Conservation (phyloP, 371 early-diverging fungal species). For the Gilbertella persicaria region DNA sequence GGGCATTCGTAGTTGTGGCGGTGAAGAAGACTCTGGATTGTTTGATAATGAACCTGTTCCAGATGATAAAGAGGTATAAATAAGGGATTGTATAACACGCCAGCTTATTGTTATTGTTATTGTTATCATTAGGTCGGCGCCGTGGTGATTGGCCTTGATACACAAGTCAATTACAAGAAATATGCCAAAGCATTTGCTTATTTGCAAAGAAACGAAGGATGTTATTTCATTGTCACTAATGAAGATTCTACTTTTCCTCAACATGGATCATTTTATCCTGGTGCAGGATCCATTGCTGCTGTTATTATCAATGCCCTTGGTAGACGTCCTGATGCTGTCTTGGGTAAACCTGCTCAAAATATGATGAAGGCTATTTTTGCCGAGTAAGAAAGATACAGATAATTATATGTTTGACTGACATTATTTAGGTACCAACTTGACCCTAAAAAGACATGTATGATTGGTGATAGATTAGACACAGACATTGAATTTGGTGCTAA, state of each 20-base stretch:
- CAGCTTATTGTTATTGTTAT: neutral
- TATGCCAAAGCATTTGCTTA: constrained; percentile 89
- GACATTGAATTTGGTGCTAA: constrained; percentile 93
- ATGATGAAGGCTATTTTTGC: constrained; percentile 91
- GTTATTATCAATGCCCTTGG: constrained; percentile 74
- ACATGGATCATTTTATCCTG: constrained; percentile 74
- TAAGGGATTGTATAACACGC: neutral
- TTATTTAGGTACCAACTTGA: constrained; percentile 71
- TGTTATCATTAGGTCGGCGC: constrained; percentile 68
- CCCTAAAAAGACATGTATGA: constrained; percentile 86
- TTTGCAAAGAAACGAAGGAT: constrained; percentile 67
- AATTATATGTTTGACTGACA: neutral
- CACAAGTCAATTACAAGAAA: constrained; percentile 87
- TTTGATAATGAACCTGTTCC: constrained; percentile 38
- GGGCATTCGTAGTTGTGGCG: constrained; percentile 67
- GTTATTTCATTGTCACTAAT: constrained; percentile 93
- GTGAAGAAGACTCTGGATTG: constrained; percentile 42
- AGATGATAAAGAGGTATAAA: constrained; percentile 47
- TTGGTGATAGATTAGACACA: constrained; percentile 95
- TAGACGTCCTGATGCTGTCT: constrained; percentile 74
- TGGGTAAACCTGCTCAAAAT: constrained; percentile 92
- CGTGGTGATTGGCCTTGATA: constrained; percentile 88
- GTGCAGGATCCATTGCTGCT: constrained; percentile 84
- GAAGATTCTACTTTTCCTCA: constrained; percentile 89
- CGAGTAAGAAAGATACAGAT: constrained; percentile 39